phyloP scores from a whole-genome alignment of 2,329 filamentous ascomycete genomes.

The Ascochyta fabae region DNA sequence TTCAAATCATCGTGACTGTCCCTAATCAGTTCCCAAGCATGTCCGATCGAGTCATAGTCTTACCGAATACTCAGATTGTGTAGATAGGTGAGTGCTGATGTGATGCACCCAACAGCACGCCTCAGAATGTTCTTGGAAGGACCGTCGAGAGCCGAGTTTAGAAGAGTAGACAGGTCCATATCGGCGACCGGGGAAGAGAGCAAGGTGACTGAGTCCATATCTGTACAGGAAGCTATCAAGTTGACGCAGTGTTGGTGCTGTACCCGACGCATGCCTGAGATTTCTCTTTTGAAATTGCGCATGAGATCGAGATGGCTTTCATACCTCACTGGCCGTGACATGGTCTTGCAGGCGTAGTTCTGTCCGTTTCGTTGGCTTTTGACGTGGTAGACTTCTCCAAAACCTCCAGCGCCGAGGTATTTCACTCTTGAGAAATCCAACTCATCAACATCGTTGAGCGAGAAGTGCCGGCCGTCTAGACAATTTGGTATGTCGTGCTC shows the following conservation, averaged over 20 bases:
- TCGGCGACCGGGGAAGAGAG: constrained; percentile 24
- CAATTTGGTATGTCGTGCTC: background rate
- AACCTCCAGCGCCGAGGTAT: constrained; percentile 3
- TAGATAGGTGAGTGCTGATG: constrained; percentile 4
- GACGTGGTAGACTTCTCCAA: constrained; percentile 4
- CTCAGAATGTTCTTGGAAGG: background rate
- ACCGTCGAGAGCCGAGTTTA: constrained; percentile 7
- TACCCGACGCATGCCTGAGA: constrained; percentile 26
- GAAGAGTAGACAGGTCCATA: constrained; percentile 23
- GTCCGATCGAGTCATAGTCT: background rate
- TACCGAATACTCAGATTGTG: background rate
- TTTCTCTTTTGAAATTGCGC: constrained; percentile 20
- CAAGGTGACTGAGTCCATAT: constrained; percentile 21
- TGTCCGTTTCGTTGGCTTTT: background rate
- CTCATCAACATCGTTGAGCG: background rate
- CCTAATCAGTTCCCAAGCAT: background rate
- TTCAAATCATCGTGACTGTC: constrained; percentile 29
- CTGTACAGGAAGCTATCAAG: constrained; percentile 24
- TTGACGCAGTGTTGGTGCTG: constrained; percentile 22
- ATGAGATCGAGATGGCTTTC: constrained; percentile 2
- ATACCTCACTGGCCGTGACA: background rate
- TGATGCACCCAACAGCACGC: constrained; percentile 15
- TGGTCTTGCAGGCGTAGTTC: constrained; percentile 4
- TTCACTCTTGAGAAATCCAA: background rate
- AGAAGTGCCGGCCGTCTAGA: background rate